Evolutionary conservation across 495 filamentous ascomycete species (phyloP), one percentile per base, ranked within the genome.

Genomic region (Cenococcum geophilum): DNA sequence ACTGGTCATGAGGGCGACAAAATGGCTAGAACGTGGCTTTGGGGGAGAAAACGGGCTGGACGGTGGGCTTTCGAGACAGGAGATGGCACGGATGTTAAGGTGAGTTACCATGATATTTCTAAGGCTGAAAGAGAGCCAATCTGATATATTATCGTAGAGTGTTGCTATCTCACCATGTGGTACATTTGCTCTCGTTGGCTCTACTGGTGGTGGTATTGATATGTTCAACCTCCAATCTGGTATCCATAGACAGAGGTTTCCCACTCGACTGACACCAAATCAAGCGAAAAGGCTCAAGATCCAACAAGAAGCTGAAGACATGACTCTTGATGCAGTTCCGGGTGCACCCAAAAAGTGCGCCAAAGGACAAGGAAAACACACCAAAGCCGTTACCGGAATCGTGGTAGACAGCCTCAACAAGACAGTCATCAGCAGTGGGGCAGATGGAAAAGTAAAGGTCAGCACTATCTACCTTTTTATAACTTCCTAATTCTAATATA

Each of bases 211-310:
- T 40, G 81, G 82, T 42, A 83, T 99, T 59, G 89, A 92, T 68
- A 89, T 96, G 85, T 97, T 87, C 79, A 99, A 99, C 72, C 78
- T 99, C 63, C 93, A 99, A 71, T 97, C 92, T 23, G 93, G 93
- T 42, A 74, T 84, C 12, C 88, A 92, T 70, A 83, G 92, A 48
- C 89, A 90, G 63, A 83, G 86, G 25, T 97, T 92, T 72, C 93
- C 93, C 25, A 80, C 89, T 11, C 79, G 82, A 54, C 68, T 86
- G 58, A 83, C 82, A 40, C 79, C 83, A 23, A 77, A 81, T 35
- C 86, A 87, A 74, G 83, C 84, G 12, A 79, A 81, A 61, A 81
- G 81, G 66, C 65, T 88, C 45, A 83, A 80, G 61, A 70, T 82
- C 62, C 80, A 83, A 63, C 78, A 82, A 66, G 71, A 78, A 80